A percentile compares a stretch with the other conserved stretches of the same genome.
phyloP scores from a whole-genome alignment of 345 rosid species.

The Salix viminalis region DNA sequence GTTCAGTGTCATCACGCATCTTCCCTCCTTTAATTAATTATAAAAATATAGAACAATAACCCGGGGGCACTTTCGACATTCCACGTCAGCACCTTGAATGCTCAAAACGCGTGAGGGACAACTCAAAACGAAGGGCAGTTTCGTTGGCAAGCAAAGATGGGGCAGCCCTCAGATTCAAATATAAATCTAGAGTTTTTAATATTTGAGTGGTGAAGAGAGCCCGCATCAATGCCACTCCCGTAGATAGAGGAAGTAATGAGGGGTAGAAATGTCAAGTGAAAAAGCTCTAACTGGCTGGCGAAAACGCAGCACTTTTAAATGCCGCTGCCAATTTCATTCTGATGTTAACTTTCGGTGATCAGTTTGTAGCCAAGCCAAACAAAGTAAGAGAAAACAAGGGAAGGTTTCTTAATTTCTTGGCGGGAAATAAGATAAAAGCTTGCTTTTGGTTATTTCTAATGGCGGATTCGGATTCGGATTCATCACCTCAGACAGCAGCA shows the following conservation, averaged over 20 bases:
- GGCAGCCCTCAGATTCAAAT: background rate
- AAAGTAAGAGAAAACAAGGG: background rate
- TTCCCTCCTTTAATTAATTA: too few relatives aligned
- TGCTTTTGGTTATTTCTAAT: background rate
- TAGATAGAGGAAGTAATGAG: background rate
- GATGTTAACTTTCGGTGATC: too few relatives aligned
- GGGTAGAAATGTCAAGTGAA: background rate
- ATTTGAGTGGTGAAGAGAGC: too few relatives aligned
- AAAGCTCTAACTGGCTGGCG: too few relatives aligned
- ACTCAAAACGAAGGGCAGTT: conserved; percentile 1
- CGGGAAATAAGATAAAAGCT: background rate
- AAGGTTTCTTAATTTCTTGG: background rate
- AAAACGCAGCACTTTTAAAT: background rate
- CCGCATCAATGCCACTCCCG: background rate
- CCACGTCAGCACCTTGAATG: too few relatives aligned
- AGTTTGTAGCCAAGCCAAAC: background rate
- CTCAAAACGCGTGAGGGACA: conserved; percentile 8
- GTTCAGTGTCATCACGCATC: background rate
- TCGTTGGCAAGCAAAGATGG: background rate
- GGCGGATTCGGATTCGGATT: conserved; percentile 15
- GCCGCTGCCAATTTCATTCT: background rate
- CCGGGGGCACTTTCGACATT: background rate
- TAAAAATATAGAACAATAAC: too few relatives aligned
- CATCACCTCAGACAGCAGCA: conserved; percentile 6
- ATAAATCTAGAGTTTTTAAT: background rate